Evolutionary conservation across 2,329 filamentous ascomycete species (phyloP).

Genomic region (Pseudogymnoascus sp.): DNA sequence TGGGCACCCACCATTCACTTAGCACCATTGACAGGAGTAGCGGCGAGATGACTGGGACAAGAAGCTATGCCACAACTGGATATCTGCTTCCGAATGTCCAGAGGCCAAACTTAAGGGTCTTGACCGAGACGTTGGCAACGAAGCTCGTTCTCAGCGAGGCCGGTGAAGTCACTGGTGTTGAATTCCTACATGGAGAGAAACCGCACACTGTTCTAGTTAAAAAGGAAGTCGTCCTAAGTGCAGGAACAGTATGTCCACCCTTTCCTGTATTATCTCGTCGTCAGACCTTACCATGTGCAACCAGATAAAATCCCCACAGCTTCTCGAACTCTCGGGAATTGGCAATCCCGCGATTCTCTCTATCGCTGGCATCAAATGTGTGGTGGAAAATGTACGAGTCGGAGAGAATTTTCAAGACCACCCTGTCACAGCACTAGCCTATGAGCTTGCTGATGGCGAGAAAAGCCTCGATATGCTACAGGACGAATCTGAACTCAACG

Average conservation of each 20-base stretch:
- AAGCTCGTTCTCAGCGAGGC: slow-evolving; percentile 47
- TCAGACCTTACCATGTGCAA: not conserved
- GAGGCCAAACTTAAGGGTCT: slow-evolving; percentile 60
- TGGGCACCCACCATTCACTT: slow-evolving; percentile 9
- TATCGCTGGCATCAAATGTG: slow-evolving; percentile 14
- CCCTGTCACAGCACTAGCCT: slow-evolving; percentile 8
- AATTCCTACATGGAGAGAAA: slow-evolving; percentile 16
- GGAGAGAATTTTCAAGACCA: slow-evolving; percentile 20
- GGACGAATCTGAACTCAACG: slow-evolving; percentile 21
- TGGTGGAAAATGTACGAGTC: slow-evolving; percentile 14
- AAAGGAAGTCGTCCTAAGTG: slow-evolving; percentile 27
- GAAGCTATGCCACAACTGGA: slow-evolving; percentile 20
- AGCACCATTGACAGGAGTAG: slow-evolving; percentile 10
- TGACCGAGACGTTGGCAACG: slow-evolving; percentile 77
- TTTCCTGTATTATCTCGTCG: not conserved
- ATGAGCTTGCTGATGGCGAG: slow-evolving; percentile 13
- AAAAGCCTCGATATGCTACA: slow-evolving; percentile 9
- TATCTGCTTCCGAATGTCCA: slow-evolving; percentile 15
- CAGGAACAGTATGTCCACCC: slow-evolving; percentile 17
- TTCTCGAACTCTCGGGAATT: slow-evolving; percentile 31
- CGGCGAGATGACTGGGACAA: slow-evolving; percentile 13
- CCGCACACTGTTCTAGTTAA: slow-evolving; percentile 18
- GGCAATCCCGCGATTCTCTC: slow-evolving; percentile 19
- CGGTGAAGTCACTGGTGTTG: slow-evolving; percentile 18
- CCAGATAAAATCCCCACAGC: slow-evolving; percentile 23